These are phyloP conservation scores for Camellia sinensis DNA, from an alignment of 148 eudicot species.

Conservation along the genomic window DNA sequence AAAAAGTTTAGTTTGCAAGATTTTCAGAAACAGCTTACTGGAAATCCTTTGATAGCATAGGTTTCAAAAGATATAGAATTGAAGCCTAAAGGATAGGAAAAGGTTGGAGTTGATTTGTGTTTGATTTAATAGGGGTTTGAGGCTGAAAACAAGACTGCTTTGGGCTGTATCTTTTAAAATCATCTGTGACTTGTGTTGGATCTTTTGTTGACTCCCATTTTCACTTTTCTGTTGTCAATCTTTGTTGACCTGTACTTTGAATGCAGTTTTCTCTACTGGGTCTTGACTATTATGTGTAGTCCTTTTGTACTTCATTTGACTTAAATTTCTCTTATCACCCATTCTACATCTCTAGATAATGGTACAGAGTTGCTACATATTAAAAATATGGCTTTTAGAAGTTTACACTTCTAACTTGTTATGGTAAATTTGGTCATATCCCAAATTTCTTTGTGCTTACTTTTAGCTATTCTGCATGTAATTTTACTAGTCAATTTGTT, in stretches of 20 bases:
- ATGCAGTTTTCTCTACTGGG: not conserved
- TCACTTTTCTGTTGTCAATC: not conserved
- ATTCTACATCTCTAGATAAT: not conserved
- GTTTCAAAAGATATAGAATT: no score
- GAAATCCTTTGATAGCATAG: no score
- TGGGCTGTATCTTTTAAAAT: not conserved
- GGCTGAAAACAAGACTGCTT: no score
- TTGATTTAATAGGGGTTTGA: no score
- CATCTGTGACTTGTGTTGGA: not conserved
- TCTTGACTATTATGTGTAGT: not conserved
- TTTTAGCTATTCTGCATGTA: no score
- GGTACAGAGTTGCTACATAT: not conserved
- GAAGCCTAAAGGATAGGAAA: no score
- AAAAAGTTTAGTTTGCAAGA: no score
- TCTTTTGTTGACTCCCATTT: not conserved
- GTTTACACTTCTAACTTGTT: not conserved
- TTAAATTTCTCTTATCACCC: not conserved
- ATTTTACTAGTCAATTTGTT: no score
- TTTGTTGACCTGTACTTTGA: not conserved
- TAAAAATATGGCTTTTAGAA: not conserved
- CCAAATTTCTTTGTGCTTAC: no score
- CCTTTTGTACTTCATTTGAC: not conserved
- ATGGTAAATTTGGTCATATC: no score
- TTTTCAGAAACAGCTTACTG: no score
- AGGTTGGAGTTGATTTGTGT: no score